Percentiles rank a stretch among this genome's conserved stretches.
phyloP scores from a whole-genome alignment of 2,329 filamentous ascomycete species.

The Torrubiellomyces zombiae region DNA sequence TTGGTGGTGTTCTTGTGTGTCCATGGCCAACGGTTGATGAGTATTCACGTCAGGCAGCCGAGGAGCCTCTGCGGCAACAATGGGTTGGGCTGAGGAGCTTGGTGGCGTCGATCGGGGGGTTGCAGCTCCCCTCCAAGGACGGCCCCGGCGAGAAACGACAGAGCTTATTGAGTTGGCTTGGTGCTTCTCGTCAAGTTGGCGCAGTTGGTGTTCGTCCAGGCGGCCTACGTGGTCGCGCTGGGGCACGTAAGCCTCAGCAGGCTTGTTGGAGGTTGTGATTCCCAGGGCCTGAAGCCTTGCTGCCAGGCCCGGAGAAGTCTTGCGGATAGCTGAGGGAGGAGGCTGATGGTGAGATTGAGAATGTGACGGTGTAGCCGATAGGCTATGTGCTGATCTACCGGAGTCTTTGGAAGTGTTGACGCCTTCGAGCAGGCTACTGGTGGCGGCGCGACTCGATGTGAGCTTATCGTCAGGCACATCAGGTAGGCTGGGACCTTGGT shows the following conservation, averaged over 20 bases:
- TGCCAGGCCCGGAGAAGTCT: constrained; percentile 47
- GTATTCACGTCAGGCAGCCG: constrained; percentile 35
- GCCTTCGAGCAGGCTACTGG: too few species aligned
- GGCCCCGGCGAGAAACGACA: constrained; percentile 47
- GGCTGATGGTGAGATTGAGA: constrained; percentile 9
- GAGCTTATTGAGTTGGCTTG: constrained; percentile 32
- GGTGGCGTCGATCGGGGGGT: constrained; percentile 14
- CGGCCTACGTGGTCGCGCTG: constrained; percentile 41
- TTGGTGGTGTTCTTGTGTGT: constrained; percentile 58
- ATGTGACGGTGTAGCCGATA: too few species aligned
- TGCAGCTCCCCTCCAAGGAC: constrained; percentile 54
- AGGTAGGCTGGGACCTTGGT: too few species aligned
- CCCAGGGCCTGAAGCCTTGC: constrained; percentile 49
- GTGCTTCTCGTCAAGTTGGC: constrained; percentile 51
- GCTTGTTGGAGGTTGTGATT: constrained; percentile 30
- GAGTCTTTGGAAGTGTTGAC: too few species aligned
- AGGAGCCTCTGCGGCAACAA: constrained; percentile 15
- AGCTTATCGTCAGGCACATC: too few species aligned
- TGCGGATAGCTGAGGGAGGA: constrained; percentile 25
- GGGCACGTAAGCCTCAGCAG: constrained; percentile 11
- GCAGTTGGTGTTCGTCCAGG: constrained; percentile 53
- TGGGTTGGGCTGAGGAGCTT: constrained; percentile 8
- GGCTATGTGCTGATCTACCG: too few species aligned
- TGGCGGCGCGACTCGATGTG: too few species aligned
- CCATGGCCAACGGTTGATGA: constrained; percentile 40